Conservation (phyloP, 2,329 filamentous ascomycete species). For the Diplodia intermedia region DNA sequence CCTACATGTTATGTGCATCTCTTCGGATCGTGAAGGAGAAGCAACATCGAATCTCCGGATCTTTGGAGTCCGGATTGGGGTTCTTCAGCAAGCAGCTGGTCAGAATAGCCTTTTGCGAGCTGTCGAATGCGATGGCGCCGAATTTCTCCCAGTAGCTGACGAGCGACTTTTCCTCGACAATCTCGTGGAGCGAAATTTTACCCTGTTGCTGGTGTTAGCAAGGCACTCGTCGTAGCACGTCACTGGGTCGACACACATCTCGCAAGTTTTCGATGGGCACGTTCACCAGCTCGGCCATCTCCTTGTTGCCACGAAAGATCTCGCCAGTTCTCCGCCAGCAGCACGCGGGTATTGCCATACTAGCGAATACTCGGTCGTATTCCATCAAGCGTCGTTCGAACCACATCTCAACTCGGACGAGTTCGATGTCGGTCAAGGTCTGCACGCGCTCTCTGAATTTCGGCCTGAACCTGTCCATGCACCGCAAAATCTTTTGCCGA, state of each 20-base stretch:
- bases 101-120: slow-evolving; percentile 89
- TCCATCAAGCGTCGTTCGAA: slow-evolving; percentile 97
- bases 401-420: slow-evolving; percentile 98
- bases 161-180: slow-evolving; percentile 91
- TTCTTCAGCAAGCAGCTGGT: slow-evolving; percentile 92
- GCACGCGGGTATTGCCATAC: slow-evolving; percentile 97
- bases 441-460: slow-evolving; percentile 97
- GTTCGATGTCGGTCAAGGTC: slow-evolving; percentile 87
- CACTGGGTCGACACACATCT: slow-evolving; percentile 70
- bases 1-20: slow-evolving; percentile 96
- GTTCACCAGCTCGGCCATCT: slow-evolving; percentile 96
- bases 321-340: slow-evolving; percentile 97
- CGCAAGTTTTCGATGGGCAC: slow-evolving; percentile 88
- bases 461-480: slow-evolving; percentile 90
- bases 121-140: slow-evolving; percentile 95
- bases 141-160: slow-evolving; percentile 99
- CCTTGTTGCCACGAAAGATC: slow-evolving; percentile 96
- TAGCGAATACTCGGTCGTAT: slow-evolving; percentile 97
- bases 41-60: slow-evolving; percentile 85
- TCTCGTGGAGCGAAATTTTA: slow-evolving; percentile 92
- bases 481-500: slow-evolving; percentile 88
- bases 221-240: not conserved
- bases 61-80: slow-evolving; percentile 65
- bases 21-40: slow-evolving; percentile 97
- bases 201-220: slow-evolving; percentile 64